Evolutionary conservation across 768 basidiomycete species (phyloP).

Genomic region (Coprinellus micaceus): DNA sequence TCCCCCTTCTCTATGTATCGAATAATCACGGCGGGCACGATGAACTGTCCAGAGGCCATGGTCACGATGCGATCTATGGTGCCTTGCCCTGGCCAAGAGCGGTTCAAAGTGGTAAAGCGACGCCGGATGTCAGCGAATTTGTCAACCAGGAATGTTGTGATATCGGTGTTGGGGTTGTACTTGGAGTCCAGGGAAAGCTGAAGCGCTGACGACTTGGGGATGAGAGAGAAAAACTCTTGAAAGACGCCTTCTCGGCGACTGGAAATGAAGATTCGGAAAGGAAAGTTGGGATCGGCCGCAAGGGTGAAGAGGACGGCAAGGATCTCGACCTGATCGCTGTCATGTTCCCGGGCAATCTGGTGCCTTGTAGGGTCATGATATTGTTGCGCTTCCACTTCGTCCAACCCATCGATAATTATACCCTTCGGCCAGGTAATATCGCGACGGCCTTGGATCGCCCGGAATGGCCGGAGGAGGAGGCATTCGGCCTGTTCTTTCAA

Average conservation of each 20-base stretch:
- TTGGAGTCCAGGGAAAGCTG: not conserved
- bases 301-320: not conserved
- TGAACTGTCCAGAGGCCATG: conserved; percentile 4
- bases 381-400: not conserved
- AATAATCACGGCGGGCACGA: not conserved
- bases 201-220: too few species aligned
- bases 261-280: conserved; percentile 2
- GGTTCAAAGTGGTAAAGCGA: not conserved
- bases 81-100: not conserved
- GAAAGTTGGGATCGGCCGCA: not conserved
- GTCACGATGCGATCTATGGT: not conserved
- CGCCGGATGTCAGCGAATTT: not conserved
- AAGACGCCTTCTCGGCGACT: conserved; percentile 2
- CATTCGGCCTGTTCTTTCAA: too few species aligned
- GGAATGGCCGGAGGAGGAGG: too few species aligned
- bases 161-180: not conserved
- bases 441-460: too few species aligned
- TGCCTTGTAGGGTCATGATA: not conserved
- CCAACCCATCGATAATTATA: conserved; percentile 8
- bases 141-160: not conserved
- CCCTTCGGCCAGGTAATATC: not conserved
- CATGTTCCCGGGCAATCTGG: not conserved
- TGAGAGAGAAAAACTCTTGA: not conserved
- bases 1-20: not conserved
- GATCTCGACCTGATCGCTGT: not conserved